Evolutionary conservation across 345 rosid species (phyloP).

Genomic region (Ailanthus altissimus): DNA sequence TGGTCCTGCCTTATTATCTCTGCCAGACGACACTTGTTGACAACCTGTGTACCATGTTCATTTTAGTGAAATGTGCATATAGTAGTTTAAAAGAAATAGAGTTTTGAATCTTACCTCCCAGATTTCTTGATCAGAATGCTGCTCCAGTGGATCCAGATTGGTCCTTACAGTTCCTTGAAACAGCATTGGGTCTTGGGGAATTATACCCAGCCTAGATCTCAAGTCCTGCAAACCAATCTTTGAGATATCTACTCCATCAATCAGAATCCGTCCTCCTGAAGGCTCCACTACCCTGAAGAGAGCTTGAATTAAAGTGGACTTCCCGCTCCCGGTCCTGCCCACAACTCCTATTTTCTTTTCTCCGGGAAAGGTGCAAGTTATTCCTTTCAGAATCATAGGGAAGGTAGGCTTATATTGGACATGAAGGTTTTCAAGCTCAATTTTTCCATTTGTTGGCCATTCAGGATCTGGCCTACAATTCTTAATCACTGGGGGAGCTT

Average conservation of each 20-base stretch:
- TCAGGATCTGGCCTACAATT: conserved; percentile 38
- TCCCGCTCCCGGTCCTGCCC: conserved; percentile 94
- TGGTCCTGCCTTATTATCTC: conserved; percentile 52
- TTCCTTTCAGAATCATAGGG: conserved; percentile 64
- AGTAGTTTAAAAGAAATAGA: background rate
- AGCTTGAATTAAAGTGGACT: conserved; percentile 84
- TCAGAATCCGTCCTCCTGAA: conserved; percentile 66
- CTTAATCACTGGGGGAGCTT: conserved; percentile 55
- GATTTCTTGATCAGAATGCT: conserved; percentile 77
- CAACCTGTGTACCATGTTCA: conserved; percentile 38
- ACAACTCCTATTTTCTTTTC: conserved; percentile 78
- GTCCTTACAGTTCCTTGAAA: conserved; percentile 84
- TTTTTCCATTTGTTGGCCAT: conserved; percentile 59
- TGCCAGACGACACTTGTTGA: conserved; percentile 56
- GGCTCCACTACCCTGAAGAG: conserved; percentile 82
- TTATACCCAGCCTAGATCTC: conserved; percentile 76
- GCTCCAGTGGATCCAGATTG: conserved; percentile 76
- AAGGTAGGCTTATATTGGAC: conserved; percentile 54
- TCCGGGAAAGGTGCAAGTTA: conserved; percentile 66
- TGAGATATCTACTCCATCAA: conserved; percentile 75
- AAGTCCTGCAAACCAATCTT: conserved; percentile 75
- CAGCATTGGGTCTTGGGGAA: conserved; percentile 85
- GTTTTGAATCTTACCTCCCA: conserved; percentile 48
- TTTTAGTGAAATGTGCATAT: background rate
- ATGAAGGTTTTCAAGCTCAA: conserved; percentile 51